Evolutionary conservation across 2,329 filamentous ascomycete species (phyloP), one percentile per base, ranked within the genome.

Genomic region (Apiospora arundinis): DNA sequence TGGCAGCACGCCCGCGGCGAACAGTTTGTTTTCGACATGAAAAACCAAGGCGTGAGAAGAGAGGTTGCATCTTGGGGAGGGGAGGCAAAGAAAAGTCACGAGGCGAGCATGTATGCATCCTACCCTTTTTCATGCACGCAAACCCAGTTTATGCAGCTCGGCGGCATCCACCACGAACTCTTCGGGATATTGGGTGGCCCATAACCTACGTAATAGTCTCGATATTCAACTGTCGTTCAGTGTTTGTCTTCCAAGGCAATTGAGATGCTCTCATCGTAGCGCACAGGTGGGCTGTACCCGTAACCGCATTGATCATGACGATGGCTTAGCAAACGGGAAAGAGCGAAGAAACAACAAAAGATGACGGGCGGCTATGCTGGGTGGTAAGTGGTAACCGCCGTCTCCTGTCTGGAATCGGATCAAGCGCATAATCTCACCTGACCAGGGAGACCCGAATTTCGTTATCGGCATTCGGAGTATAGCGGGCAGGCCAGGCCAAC

Each of bases 91-190:
- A 63, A 63, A 63, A 63, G 56, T 63, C 56, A 63, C 21, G 56
- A 63, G 56, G 56, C 32, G 28, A 63, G 56, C 56, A 3, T 63
- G 56, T n/a, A 63, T 63, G 56, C 21, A 63, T 63, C 21, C 56
- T 63, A 11, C 42, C 32, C 32, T 21, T 63, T 9, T 40, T 63
- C 56, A 40, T 63, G 56, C 56, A 40, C 32, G 56, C 56, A 8
- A 63, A 40, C 56, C 56, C 56, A 63, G 56, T 63, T 40, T 63
- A 63, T 63, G 56, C 56, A 63, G 37, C 32, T 45, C 42, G 42
- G 42, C 56, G 32, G 56, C 56, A 63, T 63, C 56, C 56, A 63
- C 56, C 28, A 63, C 56, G 21, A 63, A 63, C 56, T 21, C 56
- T 11, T 63, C 32, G 21, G 56, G 56, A 40, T 21, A 32, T 23